A percentile compares a stretch with the other conserved stretches of the same genome.
phyloP scores from a whole-genome alignment of 352 stramenopile species.

The Pythium rishiriense region DNA sequence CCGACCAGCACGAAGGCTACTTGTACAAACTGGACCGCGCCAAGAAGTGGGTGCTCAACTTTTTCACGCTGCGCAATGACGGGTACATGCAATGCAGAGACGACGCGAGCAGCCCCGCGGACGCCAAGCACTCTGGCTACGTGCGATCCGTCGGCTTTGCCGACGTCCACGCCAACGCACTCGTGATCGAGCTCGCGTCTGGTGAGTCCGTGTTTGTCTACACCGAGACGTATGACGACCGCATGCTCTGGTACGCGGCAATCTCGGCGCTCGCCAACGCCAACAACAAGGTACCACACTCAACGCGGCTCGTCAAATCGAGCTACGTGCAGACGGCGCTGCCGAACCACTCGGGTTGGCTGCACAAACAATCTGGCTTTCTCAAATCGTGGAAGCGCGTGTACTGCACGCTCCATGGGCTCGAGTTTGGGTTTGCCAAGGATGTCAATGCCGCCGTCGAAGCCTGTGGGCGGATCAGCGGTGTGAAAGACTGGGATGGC shows the following conservation, averaged over 20 bases:
- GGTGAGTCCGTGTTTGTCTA: slow-evolving; percentile 71
- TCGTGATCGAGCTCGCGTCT: slow-evolving; percentile 71
- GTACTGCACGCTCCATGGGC: slow-evolving; percentile 79
- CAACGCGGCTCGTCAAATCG: slow-evolving; percentile 59
- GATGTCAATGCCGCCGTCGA: slow-evolving; percentile 70
- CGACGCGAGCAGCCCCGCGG: slow-evolving; percentile 37
- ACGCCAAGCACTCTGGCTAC: slow-evolving; percentile 60
- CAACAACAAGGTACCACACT: slow-evolving; percentile 44
- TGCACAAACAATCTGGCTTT: slow-evolving; percentile 73
- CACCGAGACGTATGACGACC: slow-evolving; percentile 76
- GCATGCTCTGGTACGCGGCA: slow-evolving; percentile 81
- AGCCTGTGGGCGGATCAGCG: slow-evolving; percentile 58
- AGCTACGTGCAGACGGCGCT: slow-evolving; percentile 74
- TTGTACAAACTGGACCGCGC: slow-evolving; percentile 66
- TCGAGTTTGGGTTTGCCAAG: slow-evolving; percentile 68
- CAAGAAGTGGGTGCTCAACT: slow-evolving; percentile 55
- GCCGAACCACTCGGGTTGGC: slow-evolving; percentile 76
- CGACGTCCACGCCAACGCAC: slow-evolving; percentile 64
- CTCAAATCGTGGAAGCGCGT: slow-evolving; percentile 84
- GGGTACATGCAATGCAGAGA: slow-evolving; percentile 74
- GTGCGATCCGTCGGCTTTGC: slow-evolving; percentile 70
- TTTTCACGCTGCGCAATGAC: slow-evolving; percentile 67
- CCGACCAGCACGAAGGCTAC: slow-evolving; percentile 68
- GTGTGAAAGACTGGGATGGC: slow-evolving; percentile 67
- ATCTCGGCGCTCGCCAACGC: slow-evolving; percentile 60